Evolutionary conservation across 2,329 filamentous ascomycete genomes (phyloP).

Genomic region (Dactylellina leptospora): DNA sequence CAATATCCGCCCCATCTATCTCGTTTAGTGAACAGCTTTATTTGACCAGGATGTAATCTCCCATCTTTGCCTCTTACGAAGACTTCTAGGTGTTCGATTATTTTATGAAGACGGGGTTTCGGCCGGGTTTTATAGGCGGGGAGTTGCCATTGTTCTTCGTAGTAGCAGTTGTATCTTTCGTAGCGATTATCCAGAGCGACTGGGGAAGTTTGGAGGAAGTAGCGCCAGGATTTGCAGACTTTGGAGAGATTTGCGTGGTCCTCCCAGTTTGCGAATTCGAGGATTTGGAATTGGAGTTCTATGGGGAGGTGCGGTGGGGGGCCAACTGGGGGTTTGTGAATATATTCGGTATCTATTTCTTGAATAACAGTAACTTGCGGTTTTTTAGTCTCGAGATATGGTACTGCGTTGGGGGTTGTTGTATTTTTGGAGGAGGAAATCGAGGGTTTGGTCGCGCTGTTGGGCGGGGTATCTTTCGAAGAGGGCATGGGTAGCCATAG

Average conservation of each 20-base stretch:
- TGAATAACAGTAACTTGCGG: too few species aligned
- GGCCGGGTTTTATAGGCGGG: conserved; percentile 4
- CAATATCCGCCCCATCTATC: conserved; percentile 23
- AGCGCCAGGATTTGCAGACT: conserved; percentile 35
- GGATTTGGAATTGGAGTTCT: conserved; percentile 35
- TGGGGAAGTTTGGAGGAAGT: conserved; percentile 19
- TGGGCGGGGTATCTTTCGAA: too few species aligned
- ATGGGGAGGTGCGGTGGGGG: conserved; percentile 16
- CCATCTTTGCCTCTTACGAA: conserved; percentile 16
- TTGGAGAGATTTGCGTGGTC: conserved; percentile 12
- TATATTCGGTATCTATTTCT: too few species aligned
- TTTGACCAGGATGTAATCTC: conserved; percentile 5
- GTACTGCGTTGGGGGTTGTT: too few species aligned
- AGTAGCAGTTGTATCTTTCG: conserved; percentile 27
- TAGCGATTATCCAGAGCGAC: conserved; percentile 4
- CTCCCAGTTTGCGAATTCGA: conserved; percentile 20
- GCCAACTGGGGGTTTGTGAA: background rate
- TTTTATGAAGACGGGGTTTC: conserved; percentile 10
- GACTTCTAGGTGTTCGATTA: conserved; percentile 20
- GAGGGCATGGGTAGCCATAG: too few species aligned
- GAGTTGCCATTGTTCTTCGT: conserved; percentile 3
- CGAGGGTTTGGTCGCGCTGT: too few species aligned
- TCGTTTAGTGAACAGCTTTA: conserved; percentile 4
- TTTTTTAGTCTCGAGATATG: too few species aligned
- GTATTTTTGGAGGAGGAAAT: too few species aligned